Evolutionary conservation across 2,329 filamentous ascomycete genomes (phyloP).

Genomic region (Sporothrix euskadiensis): DNA sequence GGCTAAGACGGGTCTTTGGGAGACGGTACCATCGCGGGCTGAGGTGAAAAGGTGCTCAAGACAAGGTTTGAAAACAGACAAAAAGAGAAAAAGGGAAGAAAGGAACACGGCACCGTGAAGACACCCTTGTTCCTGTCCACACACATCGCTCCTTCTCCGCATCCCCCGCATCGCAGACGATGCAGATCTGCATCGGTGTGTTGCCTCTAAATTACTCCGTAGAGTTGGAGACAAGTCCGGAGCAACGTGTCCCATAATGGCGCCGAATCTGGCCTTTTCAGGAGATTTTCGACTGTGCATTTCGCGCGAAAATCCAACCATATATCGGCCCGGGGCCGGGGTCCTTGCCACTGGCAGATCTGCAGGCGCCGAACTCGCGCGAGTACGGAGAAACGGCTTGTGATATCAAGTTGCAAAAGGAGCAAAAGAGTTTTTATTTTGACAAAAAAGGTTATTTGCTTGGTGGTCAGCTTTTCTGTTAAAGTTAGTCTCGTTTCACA

Average conservation of each 20-base stretch:
- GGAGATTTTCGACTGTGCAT: not conserved
- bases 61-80: not conserved
- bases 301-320: not conserved
- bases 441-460: not conserved
- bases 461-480: not conserved
- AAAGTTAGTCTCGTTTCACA: not conserved
- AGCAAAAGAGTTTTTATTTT: not conserved
- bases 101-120: not conserved
- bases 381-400: slow-evolving; percentile 15
- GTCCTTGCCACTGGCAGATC: not conserved
- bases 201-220: slow-evolving; percentile 8
- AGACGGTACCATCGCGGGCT: not conserved
- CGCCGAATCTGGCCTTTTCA: slow-evolving; percentile 6
- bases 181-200: slow-evolving; percentile 14
- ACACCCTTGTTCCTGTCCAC: not conserved
- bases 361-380: not conserved
- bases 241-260: slow-evolving; percentile 13
- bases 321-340: slow-evolving; percentile 19
- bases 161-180: slow-evolving; percentile 1
- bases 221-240: slow-evolving; percentile 6
- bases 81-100: not conserved
- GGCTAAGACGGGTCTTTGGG: not conserved
- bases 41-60: not conserved
- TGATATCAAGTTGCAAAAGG: slow-evolving; percentile 13
- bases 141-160: not conserved